phyloP scores from a whole-genome alignment of 2,329 filamentous ascomycete species.

The Neofusicoccum parvum region DNA sequence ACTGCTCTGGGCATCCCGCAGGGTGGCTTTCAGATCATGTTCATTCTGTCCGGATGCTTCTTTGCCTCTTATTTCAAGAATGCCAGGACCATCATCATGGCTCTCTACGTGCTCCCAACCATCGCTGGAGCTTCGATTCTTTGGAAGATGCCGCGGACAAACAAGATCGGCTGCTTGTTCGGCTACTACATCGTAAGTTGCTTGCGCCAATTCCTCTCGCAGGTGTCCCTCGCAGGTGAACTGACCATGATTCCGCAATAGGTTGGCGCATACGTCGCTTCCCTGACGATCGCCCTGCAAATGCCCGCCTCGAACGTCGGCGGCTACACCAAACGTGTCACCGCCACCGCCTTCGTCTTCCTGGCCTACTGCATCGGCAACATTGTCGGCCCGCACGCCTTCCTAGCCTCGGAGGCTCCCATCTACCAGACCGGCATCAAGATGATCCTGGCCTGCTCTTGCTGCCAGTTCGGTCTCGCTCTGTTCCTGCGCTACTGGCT shows the following conservation, averaged over 20 bases:
- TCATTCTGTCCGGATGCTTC: conserved; percentile 56
- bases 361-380: conserved; percentile 51
- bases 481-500: conserved; percentile 40
- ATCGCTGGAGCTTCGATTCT: conserved; percentile 53
- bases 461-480: conserved; percentile 45
- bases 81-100: conserved; percentile 56
- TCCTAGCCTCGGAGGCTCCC: conserved; percentile 49
- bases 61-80: conserved; percentile 56
- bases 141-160: conserved; percentile 50
- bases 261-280: conserved; percentile 51
- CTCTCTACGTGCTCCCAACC: conserved; percentile 54
- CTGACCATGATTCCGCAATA: not conserved
- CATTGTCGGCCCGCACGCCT: conserved; percentile 52
- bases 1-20: conserved; percentile 58
- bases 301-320: conserved; percentile 54
- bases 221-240: too few species aligned
- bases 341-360: conserved; percentile 51
- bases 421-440: conserved; percentile 57
- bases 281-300: conserved; percentile 57
- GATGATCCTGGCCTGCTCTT: conserved; percentile 52
- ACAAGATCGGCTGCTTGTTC: conserved; percentile 52
- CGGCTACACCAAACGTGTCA: conserved; percentile 53
- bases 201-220: not conserved
- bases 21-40: conserved; percentile 58
- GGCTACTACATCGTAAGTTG: conserved; percentile 53